These are phyloP conservation scores for Saitozyma podzolica DNA, from an alignment of 768 basidiomycete genomes.

Conservation along the genomic window DNA sequence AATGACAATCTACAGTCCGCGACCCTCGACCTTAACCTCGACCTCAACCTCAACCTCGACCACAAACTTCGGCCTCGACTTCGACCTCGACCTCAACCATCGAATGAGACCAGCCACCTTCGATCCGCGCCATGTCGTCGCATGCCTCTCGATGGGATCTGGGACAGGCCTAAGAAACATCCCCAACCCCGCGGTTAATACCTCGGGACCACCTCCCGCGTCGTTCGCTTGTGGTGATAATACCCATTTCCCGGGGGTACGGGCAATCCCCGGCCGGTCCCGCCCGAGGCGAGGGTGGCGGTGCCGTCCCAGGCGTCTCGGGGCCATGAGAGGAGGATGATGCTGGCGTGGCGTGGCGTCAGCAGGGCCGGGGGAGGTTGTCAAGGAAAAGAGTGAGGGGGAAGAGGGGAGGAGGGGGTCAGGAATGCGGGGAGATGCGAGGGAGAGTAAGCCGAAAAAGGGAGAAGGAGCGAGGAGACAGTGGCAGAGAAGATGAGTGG, in stretches of 20 bases:
- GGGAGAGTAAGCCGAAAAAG: neutral
- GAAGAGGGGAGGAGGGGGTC: constrained; percentile 5
- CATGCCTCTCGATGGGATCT: too few species aligned
- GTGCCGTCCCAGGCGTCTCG: constrained; percentile 44
- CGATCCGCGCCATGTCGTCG: too few species aligned
- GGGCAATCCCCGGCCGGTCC: constrained; percentile 31
- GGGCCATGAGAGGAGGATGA: constrained; percentile 46
- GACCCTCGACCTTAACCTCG: too few species aligned
- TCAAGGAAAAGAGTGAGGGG: too few species aligned
- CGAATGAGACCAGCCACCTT: too few species aligned
- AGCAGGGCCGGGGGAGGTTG: too few species aligned
- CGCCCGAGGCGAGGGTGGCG: constrained; percentile 28
- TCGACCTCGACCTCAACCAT: too few species aligned
- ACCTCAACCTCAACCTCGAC: too few species aligned
- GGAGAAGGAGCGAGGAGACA: neutral
- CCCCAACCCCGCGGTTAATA: constrained; percentile 2
- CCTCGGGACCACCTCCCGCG: constrained; percentile 47
- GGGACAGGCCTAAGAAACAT: too few species aligned
- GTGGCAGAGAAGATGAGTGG: neutral
- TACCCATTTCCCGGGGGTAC: constrained; percentile 37
- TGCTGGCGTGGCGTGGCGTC: constrained; percentile 13
- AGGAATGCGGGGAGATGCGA: constrained; percentile 8
- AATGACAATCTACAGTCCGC: too few species aligned
- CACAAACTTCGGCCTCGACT: too few species aligned
- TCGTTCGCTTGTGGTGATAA: constrained; percentile 52